phyloP scores from a whole-genome alignment of 345 rosid species.

The Hibiscus syriacus region DNA sequence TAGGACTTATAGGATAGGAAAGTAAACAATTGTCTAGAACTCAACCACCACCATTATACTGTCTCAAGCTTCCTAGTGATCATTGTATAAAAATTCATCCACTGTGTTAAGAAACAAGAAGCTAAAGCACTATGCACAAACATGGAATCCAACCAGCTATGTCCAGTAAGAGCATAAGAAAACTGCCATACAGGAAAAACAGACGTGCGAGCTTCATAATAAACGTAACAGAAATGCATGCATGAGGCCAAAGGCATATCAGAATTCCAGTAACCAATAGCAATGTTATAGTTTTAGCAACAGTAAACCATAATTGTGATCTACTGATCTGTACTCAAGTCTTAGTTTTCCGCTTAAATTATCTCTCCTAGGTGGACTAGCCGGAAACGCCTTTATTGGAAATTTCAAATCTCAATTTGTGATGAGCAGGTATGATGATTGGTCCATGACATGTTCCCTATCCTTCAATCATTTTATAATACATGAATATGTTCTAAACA shows the following conservation, averaged over 20 bases:
- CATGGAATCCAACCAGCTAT: not conserved
- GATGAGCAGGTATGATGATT: not conserved
- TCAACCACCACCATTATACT: not conserved
- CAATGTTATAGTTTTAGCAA: not conserved
- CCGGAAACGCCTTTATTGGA: not conserved
- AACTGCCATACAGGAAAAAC: not conserved
- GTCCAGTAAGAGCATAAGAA: not conserved
- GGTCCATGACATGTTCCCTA: not conserved
- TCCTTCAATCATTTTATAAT: not conserved
- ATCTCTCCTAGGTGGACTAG: not conserved
- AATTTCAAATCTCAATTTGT: not conserved
- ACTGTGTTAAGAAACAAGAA: not conserved
- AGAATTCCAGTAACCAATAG: not conserved
- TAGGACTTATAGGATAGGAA: not conserved
- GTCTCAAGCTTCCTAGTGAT: not conserved
- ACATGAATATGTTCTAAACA: not conserved
- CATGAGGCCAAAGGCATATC: not conserved
- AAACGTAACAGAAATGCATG: not conserved
- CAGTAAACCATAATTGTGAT: not conserved
- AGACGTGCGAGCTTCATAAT: not conserved
- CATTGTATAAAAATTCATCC: not conserved
- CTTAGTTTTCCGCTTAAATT: not conserved
- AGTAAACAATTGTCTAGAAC: slow-evolving; percentile 1
- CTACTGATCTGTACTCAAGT: not conserved
- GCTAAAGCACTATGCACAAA: not conserved